Evolutionary conservation across 1,139 yeast species (phyloP), one percentile per base, ranked within the genome.

Genomic region (Hansenula lynferdii): DNA sequence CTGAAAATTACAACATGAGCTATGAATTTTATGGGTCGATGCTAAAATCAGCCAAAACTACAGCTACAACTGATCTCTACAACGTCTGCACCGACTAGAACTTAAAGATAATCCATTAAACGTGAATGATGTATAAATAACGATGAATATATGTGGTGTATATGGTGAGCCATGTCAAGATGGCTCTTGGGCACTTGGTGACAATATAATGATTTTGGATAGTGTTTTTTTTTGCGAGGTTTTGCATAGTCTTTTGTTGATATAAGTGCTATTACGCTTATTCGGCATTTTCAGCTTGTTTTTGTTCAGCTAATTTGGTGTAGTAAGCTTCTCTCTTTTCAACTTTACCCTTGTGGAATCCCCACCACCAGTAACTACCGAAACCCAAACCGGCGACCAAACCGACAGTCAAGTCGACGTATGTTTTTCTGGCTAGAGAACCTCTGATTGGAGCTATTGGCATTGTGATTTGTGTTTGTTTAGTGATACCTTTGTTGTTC

Each of bases 381-480:
- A 74, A 68, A 35, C 59, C 70, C 38, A 71, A 61, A 47, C 85
- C 85, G 36, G 72, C 51, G 45, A 67, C 53, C 49, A 66, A 57
- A 48, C 95, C 95, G 53, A 81, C 67, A 56, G 79, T 51, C 64
- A 90, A 77, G 61, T 92, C 97, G 53, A 85, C 75, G 61, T 84
- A 74, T 65, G 86, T 80, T 68, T 80, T 83, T 73, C 80, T 86
- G 70, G 77, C 85, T 50, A 90, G 75, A 51, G 85, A 70, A 53
- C 97, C 97, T 43, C 82, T 77, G 59, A 90, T 87, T 57, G 96
- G 96, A 61, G 95, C 87, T 60, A 89, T 77, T 60, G 95, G 85
- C 86, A 85, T 83, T 28, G 23, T 19, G 10, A n/a, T n/a, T 36
- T 33, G 22, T 35, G 38, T 21, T 18, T 18, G 11, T 31, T 24